phyloP scores from a whole-genome alignment of 2,329 filamentous ascomycete genomes.

The Proliferodiscus dingleyae region DNA sequence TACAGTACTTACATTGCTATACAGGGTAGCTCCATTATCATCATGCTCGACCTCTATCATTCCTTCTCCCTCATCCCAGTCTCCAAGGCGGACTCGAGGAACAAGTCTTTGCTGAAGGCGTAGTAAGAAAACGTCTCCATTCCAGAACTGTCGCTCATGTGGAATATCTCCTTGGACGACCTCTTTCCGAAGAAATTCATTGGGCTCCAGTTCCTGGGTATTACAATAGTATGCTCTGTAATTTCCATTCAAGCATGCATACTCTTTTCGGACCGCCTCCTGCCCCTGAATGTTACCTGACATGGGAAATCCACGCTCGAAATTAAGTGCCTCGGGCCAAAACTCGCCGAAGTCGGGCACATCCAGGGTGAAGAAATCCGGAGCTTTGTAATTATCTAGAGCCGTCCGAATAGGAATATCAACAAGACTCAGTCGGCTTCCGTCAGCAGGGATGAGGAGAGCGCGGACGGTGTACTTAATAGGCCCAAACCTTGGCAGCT shows the following conservation, averaged over 20 bases:
- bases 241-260: constrained; percentile 2
- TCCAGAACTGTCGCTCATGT: background rate
- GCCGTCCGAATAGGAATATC: background rate
- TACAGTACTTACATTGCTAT: constrained; percentile 3
- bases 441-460: constrained; percentile 1
- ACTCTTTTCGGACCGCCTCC: background rate
- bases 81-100: background rate
- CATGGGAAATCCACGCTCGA: constrained; percentile 1
- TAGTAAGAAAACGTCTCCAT: background rate
- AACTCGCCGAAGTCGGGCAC: constrained; percentile 3
- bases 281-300: background rate
- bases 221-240: background rate
- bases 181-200: background rate
- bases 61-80: background rate
- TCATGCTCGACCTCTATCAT: constrained; percentile 3
- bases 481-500: constrained; percentile 1
- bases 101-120: background rate
- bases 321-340: constrained; percentile 4
- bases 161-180: background rate
- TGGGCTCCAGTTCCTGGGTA: constrained; percentile 2
- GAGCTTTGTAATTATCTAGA: background rate
- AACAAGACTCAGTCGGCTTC: background rate
- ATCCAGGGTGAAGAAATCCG: background rate
- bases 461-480: background rate
- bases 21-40: constrained; percentile 3